These are phyloP conservation scores for Pythium aphanidermatum DNA, from an alignment of 352 stramenopile genomes.

Conservation along the genomic window DNA sequence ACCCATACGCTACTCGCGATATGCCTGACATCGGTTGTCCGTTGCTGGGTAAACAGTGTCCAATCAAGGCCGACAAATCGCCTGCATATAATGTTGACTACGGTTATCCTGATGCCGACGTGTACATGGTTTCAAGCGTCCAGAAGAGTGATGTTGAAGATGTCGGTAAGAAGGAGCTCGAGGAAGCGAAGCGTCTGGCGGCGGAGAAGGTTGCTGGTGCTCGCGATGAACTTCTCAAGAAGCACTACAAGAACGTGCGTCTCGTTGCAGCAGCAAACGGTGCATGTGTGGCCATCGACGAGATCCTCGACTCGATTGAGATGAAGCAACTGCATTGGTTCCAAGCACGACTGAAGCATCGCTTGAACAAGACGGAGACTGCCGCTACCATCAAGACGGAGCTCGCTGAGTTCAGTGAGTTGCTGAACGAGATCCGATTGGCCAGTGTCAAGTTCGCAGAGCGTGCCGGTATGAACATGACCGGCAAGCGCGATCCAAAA, in stretches of 20 bases:
- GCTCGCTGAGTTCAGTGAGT: conserved; percentile 67
- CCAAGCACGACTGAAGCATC: conserved; percentile 65
- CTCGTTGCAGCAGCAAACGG: conserved; percentile 78
- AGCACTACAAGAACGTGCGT: conserved; percentile 85
- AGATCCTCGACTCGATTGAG: conserved; percentile 71
- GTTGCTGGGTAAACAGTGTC: conserved; percentile 89
- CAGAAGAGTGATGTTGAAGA: conserved; percentile 68
- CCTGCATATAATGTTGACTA: conserved; percentile 76
- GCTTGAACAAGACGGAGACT: conserved; percentile 63
- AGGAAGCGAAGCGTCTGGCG: conserved; percentile 58
- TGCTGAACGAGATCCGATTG: conserved; percentile 80
- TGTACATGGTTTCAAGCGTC: conserved; percentile 70
- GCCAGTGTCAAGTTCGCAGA: conserved; percentile 75
- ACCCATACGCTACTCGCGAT: conserved; percentile 83
- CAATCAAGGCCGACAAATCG: conserved; percentile 78
- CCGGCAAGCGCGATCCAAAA: conserved; percentile 67
- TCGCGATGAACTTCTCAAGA: conserved; percentile 71
- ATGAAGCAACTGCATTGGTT: conserved; percentile 69
- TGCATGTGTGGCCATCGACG: conserved; percentile 67
- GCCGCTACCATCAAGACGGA: conserved; percentile 85
- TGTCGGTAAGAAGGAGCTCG: conserved; percentile 52
- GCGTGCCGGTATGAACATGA: conserved; percentile 81
- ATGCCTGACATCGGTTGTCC: conserved; percentile 77
- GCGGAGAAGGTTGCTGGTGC: conserved; percentile 66
- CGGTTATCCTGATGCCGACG: conserved; percentile 73